Conservation (phyloP, 2,329 filamentous ascomycete genomes). For the Penicillium vulpinum region DNA sequence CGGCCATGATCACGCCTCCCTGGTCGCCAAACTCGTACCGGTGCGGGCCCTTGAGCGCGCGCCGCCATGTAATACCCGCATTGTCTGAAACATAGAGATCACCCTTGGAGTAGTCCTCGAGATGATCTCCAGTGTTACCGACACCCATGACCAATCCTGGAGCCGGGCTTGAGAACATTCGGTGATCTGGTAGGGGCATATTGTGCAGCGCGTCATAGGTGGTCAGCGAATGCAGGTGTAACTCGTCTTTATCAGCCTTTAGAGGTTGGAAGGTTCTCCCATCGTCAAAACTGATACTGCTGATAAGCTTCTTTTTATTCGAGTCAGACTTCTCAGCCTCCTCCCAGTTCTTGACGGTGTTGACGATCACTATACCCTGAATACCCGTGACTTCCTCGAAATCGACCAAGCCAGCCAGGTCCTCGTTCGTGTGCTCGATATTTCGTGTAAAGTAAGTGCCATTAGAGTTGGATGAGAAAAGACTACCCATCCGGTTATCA, state of each 20-base stretch:
- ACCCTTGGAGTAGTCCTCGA: constrained; percentile 71
- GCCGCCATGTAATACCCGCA: constrained; percentile 80
- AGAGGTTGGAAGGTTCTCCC: constrained; percentile 79
- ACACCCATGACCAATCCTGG: constrained; percentile 92
- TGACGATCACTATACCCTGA: constrained; percentile 88
- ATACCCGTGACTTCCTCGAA: constrained; percentile 93
- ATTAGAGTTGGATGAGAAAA: constrained; percentile 96
- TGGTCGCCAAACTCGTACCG: constrained; percentile 97
- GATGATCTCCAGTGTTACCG: constrained; percentile 78
- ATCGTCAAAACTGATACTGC: constrained; percentile 91
- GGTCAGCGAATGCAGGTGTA: constrained; percentile 93
- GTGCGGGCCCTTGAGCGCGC: constrained; percentile 73
- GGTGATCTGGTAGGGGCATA: constrained; percentile 70
- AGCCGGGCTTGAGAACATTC: constrained; percentile 89
- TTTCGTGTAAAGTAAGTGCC: constrained; percentile 95
- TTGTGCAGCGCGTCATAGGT: constrained; percentile 46
- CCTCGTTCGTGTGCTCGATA: constrained; percentile 87
- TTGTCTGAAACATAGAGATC: constrained; percentile 88
- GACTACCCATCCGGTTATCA: constrained; percentile 72
- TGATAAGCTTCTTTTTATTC: constrained; percentile 67
- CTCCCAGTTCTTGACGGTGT: constrained; percentile 82
- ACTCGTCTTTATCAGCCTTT: constrained; percentile 63
- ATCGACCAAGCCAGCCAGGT: constrained; percentile 73
- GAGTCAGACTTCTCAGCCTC: constrained; percentile 61
- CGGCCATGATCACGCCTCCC: constrained; percentile 81